Conservation (phyloP, 768 basidiomycete genomes). For the Mycena latifolia region DNA sequence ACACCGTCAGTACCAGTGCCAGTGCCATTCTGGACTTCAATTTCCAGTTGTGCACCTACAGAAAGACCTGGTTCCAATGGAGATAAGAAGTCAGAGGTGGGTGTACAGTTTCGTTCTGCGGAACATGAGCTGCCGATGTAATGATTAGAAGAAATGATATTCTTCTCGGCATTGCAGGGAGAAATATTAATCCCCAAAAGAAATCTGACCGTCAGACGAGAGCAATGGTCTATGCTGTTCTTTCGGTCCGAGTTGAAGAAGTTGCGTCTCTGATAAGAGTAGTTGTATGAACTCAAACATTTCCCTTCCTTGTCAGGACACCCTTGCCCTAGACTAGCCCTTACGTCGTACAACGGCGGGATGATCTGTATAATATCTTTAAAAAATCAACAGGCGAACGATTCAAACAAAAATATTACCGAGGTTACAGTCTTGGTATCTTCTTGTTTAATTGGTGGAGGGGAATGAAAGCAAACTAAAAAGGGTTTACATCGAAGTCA, state of each 20-base stretch:
- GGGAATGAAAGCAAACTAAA: too few species aligned
- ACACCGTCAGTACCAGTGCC: too few species aligned
- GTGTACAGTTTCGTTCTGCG: neutral
- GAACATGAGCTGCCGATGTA: neutral
- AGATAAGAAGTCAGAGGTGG: neutral
- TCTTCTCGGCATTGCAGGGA: too few species aligned
- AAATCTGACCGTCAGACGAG: neutral
- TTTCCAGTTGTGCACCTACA: neutral
- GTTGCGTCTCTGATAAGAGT: neutral
- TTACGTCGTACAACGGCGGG: too few species aligned
- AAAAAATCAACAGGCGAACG: too few species aligned
- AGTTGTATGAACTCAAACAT: slow-evolving; percentile 5
- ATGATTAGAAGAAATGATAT: neutral
- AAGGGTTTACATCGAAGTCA: too few species aligned
- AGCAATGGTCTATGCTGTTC: too few species aligned
- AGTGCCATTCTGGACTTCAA: neutral
- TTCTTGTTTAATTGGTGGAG: too few species aligned
- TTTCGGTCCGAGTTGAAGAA: neutral
- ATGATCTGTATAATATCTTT: too few species aligned
- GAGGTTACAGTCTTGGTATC: too few species aligned
- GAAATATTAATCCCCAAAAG: neutral
- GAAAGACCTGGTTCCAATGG: slow-evolving; percentile 2
- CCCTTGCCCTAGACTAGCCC: neutral
- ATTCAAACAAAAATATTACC: too few species aligned
- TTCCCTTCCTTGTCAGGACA: neutral